Evolutionary conservation across 352 stramenopile genomes (phyloP).

Genomic region (Pythium brachiatum): DNA sequence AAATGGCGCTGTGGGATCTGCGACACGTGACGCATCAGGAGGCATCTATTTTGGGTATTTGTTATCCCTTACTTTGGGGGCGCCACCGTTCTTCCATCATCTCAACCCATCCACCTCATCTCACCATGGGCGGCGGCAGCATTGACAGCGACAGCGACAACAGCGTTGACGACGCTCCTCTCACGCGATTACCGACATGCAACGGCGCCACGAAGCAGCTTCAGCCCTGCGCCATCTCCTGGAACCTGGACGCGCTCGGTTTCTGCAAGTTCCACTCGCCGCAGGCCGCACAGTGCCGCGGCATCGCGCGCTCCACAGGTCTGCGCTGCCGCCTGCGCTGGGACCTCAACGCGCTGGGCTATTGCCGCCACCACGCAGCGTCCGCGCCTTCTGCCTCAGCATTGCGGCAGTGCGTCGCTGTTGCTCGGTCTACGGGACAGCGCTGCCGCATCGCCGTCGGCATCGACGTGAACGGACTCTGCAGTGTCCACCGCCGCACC

Average conservation of each 20-base stretch:
- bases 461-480: constrained; percentile 31
- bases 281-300: constrained; percentile 22
- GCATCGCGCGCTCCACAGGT: constrained; percentile 29
- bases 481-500: constrained; percentile 21
- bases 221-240: constrained; percentile 24
- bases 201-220: constrained; percentile 25
- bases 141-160: not conserved
- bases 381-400: constrained; percentile 3
- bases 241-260: constrained; percentile 23
- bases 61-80: not conserved
- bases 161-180: no score
- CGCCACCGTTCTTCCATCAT: no score
- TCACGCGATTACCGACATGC: constrained; percentile 3
- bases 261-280: constrained; percentile 36
- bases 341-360: constrained; percentile 26
- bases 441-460: constrained; percentile 26
- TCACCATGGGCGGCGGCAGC: not conserved
- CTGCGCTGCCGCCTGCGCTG: constrained; percentile 32
- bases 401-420: constrained; percentile 9
- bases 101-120: not conserved
- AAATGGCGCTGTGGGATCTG: constrained; percentile 3
- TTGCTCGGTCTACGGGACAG: constrained; percentile 10
- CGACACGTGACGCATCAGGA: constrained; percentile 15
- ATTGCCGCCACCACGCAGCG: constrained; percentile 30
- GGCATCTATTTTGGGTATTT: not conserved